phyloP scores from a whole-genome alignment of 1,139 yeast species.

The Kodamaea anthophila region DNA sequence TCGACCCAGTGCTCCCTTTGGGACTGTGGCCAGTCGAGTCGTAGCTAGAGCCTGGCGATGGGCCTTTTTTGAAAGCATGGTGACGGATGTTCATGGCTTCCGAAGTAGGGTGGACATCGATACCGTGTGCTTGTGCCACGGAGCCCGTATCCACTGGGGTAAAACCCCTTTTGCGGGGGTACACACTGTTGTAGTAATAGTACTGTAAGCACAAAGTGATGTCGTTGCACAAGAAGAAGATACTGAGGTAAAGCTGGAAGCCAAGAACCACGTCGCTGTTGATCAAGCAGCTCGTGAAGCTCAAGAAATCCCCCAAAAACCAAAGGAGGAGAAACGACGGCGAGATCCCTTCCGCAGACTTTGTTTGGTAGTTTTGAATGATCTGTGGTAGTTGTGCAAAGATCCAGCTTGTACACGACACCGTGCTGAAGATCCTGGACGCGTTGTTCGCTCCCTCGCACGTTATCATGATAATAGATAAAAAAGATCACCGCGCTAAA shows the following conservation, averaged over 20 bases:
- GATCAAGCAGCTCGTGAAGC: slow-evolving; percentile 71
- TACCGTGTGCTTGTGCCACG: slow-evolving; percentile 5
- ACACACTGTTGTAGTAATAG: slow-evolving; percentile 55
- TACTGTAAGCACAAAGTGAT: slow-evolving; percentile 66
- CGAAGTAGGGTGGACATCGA: slow-evolving; percentile 9
- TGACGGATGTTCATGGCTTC: slow-evolving; percentile 13
- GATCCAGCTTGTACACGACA: slow-evolving; percentile 54
- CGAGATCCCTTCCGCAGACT: slow-evolving; percentile 84
- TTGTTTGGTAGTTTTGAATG: slow-evolving; percentile 61
- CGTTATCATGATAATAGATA: slow-evolving; percentile 3
- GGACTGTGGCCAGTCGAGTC: slow-evolving; percentile 5
- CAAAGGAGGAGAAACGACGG: slow-evolving; percentile 70
- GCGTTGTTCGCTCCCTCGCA: slow-evolving; percentile 9
- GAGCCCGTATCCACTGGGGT: slow-evolving; percentile 6
- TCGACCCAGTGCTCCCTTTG: not conserved
- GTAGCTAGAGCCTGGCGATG: slow-evolving; percentile 5
- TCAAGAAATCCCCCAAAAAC: slow-evolving; percentile 80
- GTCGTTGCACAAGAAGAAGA: slow-evolving; percentile 74
- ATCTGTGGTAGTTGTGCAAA: slow-evolving; percentile 90
- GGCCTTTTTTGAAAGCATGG: slow-evolving; percentile 2
- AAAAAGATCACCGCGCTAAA: slow-evolving; percentile 2
- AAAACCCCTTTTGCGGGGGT: slow-evolving; percentile 17
- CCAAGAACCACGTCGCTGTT: slow-evolving; percentile 59
- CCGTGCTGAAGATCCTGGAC: slow-evolving; percentile 28
- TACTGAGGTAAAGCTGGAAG: slow-evolving; percentile 70